Evolutionary conservation across 129 eudicot genomes (phyloP), one percentile per base, ranked within the genome.

Genomic region (Flaveria trinervia): DNA sequence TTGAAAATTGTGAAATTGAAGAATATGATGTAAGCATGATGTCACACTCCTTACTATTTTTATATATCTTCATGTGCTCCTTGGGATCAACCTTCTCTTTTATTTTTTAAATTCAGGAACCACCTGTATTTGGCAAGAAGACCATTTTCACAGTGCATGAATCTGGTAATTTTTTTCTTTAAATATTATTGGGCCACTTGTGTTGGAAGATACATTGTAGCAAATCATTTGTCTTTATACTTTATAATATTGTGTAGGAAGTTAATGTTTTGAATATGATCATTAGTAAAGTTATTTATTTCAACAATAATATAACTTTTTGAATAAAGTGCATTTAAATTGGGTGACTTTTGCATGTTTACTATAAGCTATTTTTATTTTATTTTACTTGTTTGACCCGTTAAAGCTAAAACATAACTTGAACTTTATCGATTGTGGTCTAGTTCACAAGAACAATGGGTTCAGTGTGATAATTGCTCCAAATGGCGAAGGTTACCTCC

Each of bases 51-150:
- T 44, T 9, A 45, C 33, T 59, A 51, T 51, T 14, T 14, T 14
- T 20, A 16, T 9, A 18, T 54, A 30, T 46, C 3, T 45, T 16
- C 22, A 13, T 28, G 11, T 41, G 15, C 20, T 59, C 18, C 44
- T 41, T 36, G 41, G 33, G 72, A 5, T 68, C n/a, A 76, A 51
- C 50, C 33, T 6, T 22, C 41, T 64, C 12, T 17, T 65, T 57
- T 26, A 10, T 45, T 45, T 45, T 60, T 69, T 36, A 36, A 26
- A 26, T 72, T 54, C 73, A 93, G 98, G 97, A 88, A 70, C 95
- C 98, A 25, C 98, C 98, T 3, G 88, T 93, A 67, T 86, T 93
- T 74, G 98, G 98, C 16, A 93, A 93, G 86, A 87, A 80, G 87
- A 93, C 98, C 43, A 55, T 85, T 73, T 90, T 93, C 83, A 90